Evolutionary conservation across 768 basidiomycete species (phyloP), one percentile per base, ranked within the genome.

Genomic region (Mycena galopus): DNA sequence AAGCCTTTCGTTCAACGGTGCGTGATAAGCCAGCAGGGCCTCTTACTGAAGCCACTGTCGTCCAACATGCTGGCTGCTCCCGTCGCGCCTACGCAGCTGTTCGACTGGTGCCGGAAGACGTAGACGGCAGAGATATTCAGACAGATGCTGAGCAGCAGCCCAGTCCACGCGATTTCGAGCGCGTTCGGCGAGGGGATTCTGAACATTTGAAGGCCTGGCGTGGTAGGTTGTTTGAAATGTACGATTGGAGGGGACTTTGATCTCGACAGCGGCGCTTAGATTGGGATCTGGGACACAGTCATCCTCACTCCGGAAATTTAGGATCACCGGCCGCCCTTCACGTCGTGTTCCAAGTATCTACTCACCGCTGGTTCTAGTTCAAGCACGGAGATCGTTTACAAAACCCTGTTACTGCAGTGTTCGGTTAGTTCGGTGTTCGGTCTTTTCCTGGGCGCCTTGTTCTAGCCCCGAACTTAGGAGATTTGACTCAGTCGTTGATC

Each of bases 1-100:
- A n/a, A 44, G 42, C 42, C 2, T 6, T 32, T 37, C 17, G 12
- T n/a, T n/a, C n/a, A n/a, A n/a, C n/a, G n/a, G n/a, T n/a, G 27
- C 21, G 37, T 17, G 29, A 53, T 8, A 23, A 57, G n/a, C n/a
- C n/a, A n/a, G n/a, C n/a, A n/a, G 21, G 2, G 17, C n/a, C 17
- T 33, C 60, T 11, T 63, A 72, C 75, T 76, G 53, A 74, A 76
- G 5, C 61, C 37, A n/a, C 74, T 75, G 56, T 75, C 74, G 58
- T 75, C 71, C 17, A 62, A 30, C 37, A 53, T 29, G 16, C 33
- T n/a, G n/a, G n/a, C 47, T 44, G 42, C 19, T 17, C 14, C 42
- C 12, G 42, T 44, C 16, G 53, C 19, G 30, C 37, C 30, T 4
- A 23, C 25, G 57, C 71, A 65, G n/a, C 29, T 16, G 16, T 39